Evolutionary conservation across 2,329 filamentous ascomycete genomes (phyloP), one percentile per base, ranked within the genome.

Genomic region (Xylariales sp.): DNA sequence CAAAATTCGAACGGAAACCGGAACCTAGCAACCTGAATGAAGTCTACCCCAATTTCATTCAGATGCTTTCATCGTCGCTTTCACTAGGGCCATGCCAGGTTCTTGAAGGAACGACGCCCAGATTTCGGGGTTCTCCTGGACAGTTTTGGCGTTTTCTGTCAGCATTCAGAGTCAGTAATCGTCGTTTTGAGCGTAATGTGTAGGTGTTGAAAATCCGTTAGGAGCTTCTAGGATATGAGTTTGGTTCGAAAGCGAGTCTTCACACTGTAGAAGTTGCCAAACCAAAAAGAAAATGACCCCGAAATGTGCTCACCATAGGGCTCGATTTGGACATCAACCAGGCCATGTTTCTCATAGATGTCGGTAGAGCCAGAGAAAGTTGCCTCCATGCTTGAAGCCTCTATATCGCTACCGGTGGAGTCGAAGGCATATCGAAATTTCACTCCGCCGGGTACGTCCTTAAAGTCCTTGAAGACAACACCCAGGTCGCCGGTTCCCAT

Each of bases 41-140:
- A 9, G 12, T 28, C 2, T 53, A 49, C 23, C 36, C 36, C 12
- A 8, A 10, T 39, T 8, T 39, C 36, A 8, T 10, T 60, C 12
- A 52, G 9, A 14, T 5, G 36, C n/a, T 67, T 62, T 70, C 64
- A 73, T 73, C 48, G 53, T 70, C 10, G 70, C 73, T 43, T 70
- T 71, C 8, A 73, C 65, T 39, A 75, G 64, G 1, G 57, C 70
- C 6, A 74, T 12, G 23, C 54, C 65, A 18, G 73, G 74, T 0
- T 74, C 65, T 18, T 70, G 62, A 8, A 76, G 39, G 64, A 75
- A 75, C 14, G 68, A 59, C 41, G 68, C 64, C 75, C 71, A 77
- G 41, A 73, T 72, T 45, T 71, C 68, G 5, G 59, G 60, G 45
- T 77, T 72, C 46, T 60, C 65, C 63, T 60, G 68, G 4, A 77